phyloP scores from a whole-genome alignment of 2,329 filamentous ascomycete genomes.

The Xylariaceae sp. region DNA sequence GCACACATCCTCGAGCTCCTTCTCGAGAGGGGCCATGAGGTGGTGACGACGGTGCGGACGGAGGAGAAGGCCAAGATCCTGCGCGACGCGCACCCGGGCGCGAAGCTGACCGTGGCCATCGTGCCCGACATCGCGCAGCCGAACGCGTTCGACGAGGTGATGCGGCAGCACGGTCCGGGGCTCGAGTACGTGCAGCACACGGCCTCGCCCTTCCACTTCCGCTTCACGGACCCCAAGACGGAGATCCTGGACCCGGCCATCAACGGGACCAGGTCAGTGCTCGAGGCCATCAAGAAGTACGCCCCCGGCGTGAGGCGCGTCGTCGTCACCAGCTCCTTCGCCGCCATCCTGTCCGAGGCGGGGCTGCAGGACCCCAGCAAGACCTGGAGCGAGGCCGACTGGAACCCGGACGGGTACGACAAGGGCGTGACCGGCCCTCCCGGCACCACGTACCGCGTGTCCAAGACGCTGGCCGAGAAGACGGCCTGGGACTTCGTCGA shows the following conservation, averaged over 20 bases:
- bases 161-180: conserved; percentile 38
- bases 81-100: conserved; percentile 41
- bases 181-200: conserved; percentile 56
- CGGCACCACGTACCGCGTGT: conserved; percentile 46
- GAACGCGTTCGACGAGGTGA: conserved; percentile 65
- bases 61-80: conserved; percentile 50
- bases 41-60: conserved; percentile 52
- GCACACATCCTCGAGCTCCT: conserved; percentile 52
- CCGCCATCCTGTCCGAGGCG: conserved; percentile 41
- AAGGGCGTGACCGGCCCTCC: conserved; percentile 36
- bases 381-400: conserved; percentile 43
- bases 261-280: conserved; percentile 61
- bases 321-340: conserved; percentile 55
- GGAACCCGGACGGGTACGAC: conserved; percentile 48
- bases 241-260: conserved; percentile 55
- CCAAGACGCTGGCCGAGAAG: conserved; percentile 50
- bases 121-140: conserved; percentile 73
- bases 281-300: conserved; percentile 60
- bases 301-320: conserved; percentile 62
- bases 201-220: conserved; percentile 55
- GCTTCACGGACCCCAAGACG: conserved; percentile 43
- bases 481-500: conserved; percentile 49
- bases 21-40: conserved; percentile 43
- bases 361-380: conserved; percentile 34
- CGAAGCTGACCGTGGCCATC: conserved; percentile 48